Conservation (phyloP, 1,284 basidiomycete species). For the Ceratobasidium sp. region DNA sequence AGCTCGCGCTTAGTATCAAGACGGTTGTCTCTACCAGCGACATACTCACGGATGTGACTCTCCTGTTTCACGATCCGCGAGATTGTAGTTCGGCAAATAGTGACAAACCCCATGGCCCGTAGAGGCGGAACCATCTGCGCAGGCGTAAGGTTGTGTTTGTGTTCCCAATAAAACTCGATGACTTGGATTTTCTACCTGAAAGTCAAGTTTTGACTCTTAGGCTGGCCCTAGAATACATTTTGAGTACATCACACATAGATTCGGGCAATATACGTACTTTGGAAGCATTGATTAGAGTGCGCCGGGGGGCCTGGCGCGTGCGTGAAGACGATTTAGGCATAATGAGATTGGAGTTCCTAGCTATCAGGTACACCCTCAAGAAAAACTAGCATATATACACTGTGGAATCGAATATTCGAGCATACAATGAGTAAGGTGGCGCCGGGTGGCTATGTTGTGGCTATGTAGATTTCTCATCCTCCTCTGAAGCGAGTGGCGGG, state of each 20-base stretch:
- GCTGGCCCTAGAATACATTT: no score
- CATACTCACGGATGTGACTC: constrained; percentile 2
- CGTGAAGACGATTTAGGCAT: background rate
- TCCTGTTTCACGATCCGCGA: constrained; percentile 1
- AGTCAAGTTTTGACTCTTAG: constrained; percentile 5
- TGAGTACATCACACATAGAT: no score
- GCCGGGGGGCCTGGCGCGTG: background rate
- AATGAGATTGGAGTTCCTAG: background rate
- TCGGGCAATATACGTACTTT: no score
- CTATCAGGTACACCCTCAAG: background rate
- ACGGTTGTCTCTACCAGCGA: background rate
- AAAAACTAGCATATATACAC: constrained; percentile 6
- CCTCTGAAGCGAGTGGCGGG: background rate
- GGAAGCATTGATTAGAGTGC: background rate
- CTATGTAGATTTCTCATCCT: background rate
- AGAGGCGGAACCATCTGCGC: constrained; percentile 5
- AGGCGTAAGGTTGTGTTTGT: background rate
- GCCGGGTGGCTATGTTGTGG: background rate
- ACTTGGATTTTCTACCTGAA: constrained; percentile 14
- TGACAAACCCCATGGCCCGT: background rate
- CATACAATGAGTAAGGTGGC: constrained; percentile 22
- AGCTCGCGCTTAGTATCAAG: constrained; percentile 3
- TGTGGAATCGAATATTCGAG: constrained; percentile 22
- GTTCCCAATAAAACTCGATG: constrained; percentile 5
- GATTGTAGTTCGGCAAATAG: constrained; percentile 12